Evolutionary conservation across 1,284 basidiomycete species (phyloP).

Genomic region (Ustilago nuda): DNA sequence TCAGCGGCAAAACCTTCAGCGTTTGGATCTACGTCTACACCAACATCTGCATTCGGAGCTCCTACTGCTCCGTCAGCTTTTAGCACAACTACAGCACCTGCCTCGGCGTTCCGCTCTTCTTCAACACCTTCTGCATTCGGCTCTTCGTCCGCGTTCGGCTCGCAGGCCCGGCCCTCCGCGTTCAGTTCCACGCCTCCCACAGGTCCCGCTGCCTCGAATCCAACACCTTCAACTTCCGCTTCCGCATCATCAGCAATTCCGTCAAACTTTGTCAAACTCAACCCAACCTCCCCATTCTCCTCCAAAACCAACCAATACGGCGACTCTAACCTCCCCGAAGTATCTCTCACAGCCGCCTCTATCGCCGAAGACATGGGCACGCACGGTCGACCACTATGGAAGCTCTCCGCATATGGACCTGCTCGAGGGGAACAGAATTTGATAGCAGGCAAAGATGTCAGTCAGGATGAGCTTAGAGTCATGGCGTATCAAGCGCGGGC

Average conservation of each 20-base stretch:
- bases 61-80: constrained; percentile 24
- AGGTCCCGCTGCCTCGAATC: background rate
- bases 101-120: constrained; percentile 21
- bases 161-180: constrained; percentile 21
- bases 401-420: constrained; percentile 83
- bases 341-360: constrained; percentile 29
- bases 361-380: constrained; percentile 51
- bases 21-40: constrained; percentile 23
- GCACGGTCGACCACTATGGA: constrained; percentile 76
- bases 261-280: constrained; percentile 20
- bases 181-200: constrained; percentile 16
- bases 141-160: constrained; percentile 16
- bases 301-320: constrained; percentile 20
- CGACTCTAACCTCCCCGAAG: constrained; percentile 48
- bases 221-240: background rate
- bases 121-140: constrained; percentile 19
- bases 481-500: constrained; percentile 52
- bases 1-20: constrained; percentile 16
- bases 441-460: constrained; percentile 78
- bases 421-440: constrained; percentile 81
- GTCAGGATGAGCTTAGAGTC: constrained; percentile 80
- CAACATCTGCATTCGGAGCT: constrained; percentile 26
- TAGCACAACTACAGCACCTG: constrained; percentile 1
- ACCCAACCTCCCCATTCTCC: constrained; percentile 28
- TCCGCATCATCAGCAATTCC: background rate